Evolutionary conservation across 768 basidiomycete genomes (phyloP), one percentile per base, ranked within the genome.

Genomic region (Paxillus ammoniavirescens): DNA sequence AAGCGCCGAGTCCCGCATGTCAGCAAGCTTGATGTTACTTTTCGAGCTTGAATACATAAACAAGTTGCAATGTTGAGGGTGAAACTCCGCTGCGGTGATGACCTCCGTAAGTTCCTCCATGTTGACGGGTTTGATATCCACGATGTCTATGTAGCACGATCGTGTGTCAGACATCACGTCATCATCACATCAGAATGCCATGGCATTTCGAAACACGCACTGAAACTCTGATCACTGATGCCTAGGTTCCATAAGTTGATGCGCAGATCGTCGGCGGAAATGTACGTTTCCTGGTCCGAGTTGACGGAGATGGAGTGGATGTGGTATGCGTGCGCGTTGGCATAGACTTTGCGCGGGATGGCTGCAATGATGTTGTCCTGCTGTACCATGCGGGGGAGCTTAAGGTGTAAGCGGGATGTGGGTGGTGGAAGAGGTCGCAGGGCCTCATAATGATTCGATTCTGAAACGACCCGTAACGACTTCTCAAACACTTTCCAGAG

Each of bases 401-500:
- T 84, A 63, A 98, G 79, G 64, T 87, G 85, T 53, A 73, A 77
- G 42, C 75, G 65, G 50, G 68, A 66, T 17, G 76, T 76, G 30
- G 87, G 91, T 57, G 85, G 78, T 23, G 89, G 81, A 47, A 88
- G 70, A 21, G 82, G 75, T 49, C 84, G 84, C 62, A 87, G 83
- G 33, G 89, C 90, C 68, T 91, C 89, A 60, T 82, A 81, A 59
- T 96, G 87, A 72, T 98, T 98, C 68, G 94, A 97, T 78, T 98
- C 94, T 17, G 95, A 87, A 37, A 99, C 95, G 42, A 98, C 92
- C 61, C 89, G 88, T 65, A 99, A 78, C 37, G 89, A 89, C 75
- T 98, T 98, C 76, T 98, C 97, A 57, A 98, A 98, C n/a, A 99
- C 95, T 71, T 99, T 98, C 97, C 97, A 99, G 52, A 98, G 84